A percentile compares a stretch with the other conserved stretches of the same genome.
Evolutionary conservation across 768 basidiomycete species (phyloP).

Genomic region (Tylopilus plumbeoviolaceoides): DNA sequence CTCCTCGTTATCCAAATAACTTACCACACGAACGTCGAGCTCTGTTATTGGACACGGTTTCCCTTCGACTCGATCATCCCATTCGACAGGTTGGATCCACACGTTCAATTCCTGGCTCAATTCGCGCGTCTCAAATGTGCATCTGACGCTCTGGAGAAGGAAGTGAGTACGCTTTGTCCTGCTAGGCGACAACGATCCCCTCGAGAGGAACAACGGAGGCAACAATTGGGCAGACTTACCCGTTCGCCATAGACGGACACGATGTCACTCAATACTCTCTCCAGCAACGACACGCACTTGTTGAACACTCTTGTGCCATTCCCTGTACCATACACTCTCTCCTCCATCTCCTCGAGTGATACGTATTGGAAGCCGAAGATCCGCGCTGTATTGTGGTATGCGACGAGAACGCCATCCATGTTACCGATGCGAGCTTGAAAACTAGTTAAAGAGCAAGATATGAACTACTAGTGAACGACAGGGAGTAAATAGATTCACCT

Average conservation of each 20-base stretch:
- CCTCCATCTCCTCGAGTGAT: constrained; percentile 84
- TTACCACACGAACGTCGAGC: constrained; percentile 48
- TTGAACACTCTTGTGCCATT: constrained; percentile 69
- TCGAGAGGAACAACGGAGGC: too few species aligned
- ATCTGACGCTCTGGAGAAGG: constrained; percentile 45
- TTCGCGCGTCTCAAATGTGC: constrained; percentile 57
- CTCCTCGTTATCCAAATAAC: constrained; percentile 39
- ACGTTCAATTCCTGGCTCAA: constrained; percentile 45
- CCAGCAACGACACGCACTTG: constrained; percentile 68
- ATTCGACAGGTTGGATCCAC: constrained; percentile 62
- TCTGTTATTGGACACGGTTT: constrained; percentile 47
- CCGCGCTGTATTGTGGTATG: constrained; percentile 81
- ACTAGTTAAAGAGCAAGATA: constrained; percentile 34
- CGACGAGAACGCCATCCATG: constrained; percentile 93
- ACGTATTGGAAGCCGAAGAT: constrained; percentile 96
- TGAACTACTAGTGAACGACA: not conserved
- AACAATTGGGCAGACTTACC: constrained; percentile 37
- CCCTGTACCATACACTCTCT: constrained; percentile 59
- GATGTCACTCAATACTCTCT: constrained; percentile 58
- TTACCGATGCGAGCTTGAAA: constrained; percentile 95
- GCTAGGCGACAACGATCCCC: not conserved
- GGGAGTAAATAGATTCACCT: constrained; percentile 42
- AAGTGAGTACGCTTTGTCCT: not conserved
- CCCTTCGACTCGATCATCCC: constrained; percentile 35
- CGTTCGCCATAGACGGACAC: constrained; percentile 57